Percentiles rank a stretch among this genome's conserved stretches.
Evolutionary conservation across 2,329 filamentous ascomycete species (phyloP).

Genomic region (Cytospora paraplurivora): DNA sequence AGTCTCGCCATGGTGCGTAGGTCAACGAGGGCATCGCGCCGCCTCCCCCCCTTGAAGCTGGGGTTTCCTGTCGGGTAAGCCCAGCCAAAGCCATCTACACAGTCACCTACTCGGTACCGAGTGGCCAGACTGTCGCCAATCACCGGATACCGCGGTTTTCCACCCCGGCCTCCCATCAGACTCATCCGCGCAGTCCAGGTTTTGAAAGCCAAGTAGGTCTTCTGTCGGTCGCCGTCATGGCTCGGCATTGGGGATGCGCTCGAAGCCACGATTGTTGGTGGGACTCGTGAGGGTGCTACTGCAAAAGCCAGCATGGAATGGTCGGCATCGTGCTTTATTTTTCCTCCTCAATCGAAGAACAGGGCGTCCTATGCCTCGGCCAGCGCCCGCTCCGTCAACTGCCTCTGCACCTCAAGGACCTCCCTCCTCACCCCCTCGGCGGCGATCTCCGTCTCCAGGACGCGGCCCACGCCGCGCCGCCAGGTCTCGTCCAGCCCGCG

Average conservation of each 20-base stretch:
- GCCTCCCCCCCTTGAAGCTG: background rate
- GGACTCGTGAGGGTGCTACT: background rate
- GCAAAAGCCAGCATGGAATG: background rate
- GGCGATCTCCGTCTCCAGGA: constrained; percentile 85
- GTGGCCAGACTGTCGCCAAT: background rate
- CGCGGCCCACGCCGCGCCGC: constrained; percentile 74
- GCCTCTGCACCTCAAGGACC: constrained; percentile 65
- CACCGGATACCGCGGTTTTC: background rate
- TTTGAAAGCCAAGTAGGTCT: background rate
- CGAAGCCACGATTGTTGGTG: background rate
- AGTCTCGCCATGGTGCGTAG: background rate
- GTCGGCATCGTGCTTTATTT: background rate
- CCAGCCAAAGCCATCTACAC: background rate
- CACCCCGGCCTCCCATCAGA: background rate
- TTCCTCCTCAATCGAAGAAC: background rate
- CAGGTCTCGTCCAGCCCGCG: constrained; percentile 70
- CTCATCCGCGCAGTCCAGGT: background rate
- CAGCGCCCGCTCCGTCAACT: constrained; percentile 29
- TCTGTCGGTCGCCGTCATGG: background rate
- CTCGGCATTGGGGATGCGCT: background rate
- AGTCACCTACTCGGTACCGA: background rate
- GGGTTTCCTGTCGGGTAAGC: background rate
- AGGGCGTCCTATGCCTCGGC: background rate
- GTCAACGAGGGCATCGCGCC: background rate
- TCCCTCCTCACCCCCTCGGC: constrained; percentile 70